Base-by-base conservation (phyloP, 2,329 filamentous ascomycete species). In the Monilinia fructicola region DNA sequence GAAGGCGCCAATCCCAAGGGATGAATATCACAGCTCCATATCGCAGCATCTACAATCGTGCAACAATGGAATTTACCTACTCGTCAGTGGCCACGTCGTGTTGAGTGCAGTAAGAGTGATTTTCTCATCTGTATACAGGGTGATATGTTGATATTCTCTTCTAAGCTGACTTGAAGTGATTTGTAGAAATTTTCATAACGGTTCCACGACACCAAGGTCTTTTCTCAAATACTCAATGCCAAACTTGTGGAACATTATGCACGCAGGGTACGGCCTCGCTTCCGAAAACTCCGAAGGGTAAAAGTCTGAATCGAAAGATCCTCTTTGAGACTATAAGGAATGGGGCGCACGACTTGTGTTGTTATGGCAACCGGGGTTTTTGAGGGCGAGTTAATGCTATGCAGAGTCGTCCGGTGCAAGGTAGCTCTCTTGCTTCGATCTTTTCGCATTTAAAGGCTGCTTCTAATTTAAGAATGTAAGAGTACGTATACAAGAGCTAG, bases 91-190 rank as follows among this genome's bases (percentile, higher is more conserved):
- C 6, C 11, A 16, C 3, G 35, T 48, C 21, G 14, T 11, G 42
- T 5, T 46, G 14, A 3, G 3, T n/a, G 10, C 3, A 12, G 6
- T 10, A 4, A 7, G 35, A 5, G 14, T 4, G 14, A 42, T 44
- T 4, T 0, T 12, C n/a, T 14, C 9, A 21, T 58, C 9, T 16
- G 14, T 11, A 14, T n/a, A 14, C 21, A 14, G 21, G 2, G 3
- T 1, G 10, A n/a, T 10, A n/a, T 10, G n/a, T 5, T 12, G 11
- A 11, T n/a, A 2, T 11, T 0, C 3, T n/a, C 1, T 7, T n/a
- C 18, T n/a, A 5, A 46, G 26, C 40, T 31, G 16, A 44, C 11
- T 31, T 5, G 18, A 14, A 31, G 5, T 2, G 18, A 46, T 18
- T 35, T 44, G 3, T 12, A 31, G 4, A 31, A 26, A 9, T 3